These are phyloP conservation scores for Thuja plicata DNA, from an alignment of 83 land plant genomes.

Conservation along the genomic window DNA sequence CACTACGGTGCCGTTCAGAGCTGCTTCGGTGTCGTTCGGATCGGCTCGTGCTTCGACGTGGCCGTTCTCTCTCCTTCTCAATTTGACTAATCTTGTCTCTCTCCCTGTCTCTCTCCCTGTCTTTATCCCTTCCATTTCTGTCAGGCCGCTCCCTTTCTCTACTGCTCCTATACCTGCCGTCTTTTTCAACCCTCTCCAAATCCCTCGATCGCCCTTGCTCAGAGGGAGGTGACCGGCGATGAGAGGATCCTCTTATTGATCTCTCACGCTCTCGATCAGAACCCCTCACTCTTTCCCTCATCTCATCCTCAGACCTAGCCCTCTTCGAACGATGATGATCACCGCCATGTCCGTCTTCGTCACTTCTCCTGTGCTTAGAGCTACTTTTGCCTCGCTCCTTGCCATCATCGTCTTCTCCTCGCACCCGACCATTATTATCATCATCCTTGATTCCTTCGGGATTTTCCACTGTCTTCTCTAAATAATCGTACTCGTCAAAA, in stretches of 20 bases:
- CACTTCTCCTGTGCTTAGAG: constrained; percentile 34
- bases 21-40: constrained; percentile 34
- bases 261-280: constrained; percentile 26
- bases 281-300: constrained; percentile 31
- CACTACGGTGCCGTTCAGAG: constrained; percentile 24
- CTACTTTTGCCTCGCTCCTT: constrained; percentile 30
- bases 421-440: constrained; percentile 17
- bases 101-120: constrained; percentile 25
- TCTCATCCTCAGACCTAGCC: constrained; percentile 38
- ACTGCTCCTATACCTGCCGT: constrained; percentile 6
- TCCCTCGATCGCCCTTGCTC: constrained; percentile 30
- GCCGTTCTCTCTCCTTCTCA: constrained; percentile 41
- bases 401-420: constrained; percentile 32
- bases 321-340: constrained; percentile 27
- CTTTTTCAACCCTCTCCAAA: constrained; percentile 25
- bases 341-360: constrained; percentile 21
- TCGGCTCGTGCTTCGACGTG: constrained; percentile 48
- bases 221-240: constrained; percentile 18
- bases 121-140: constrained; percentile 23
- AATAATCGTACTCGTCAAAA: constrained; percentile 97
- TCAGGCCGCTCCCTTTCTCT: constrained; percentile 28
- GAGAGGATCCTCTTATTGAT: constrained; percentile 19
- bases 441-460: constrained; percentile 28
- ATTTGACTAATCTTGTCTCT: constrained; percentile 44
- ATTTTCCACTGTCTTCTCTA: constrained; percentile 91